A percentile compares a stretch with the other conserved stretches of the same genome.
phyloP scores from a whole-genome alignment of 2,329 filamentous ascomycete genomes.

The Calonectria multiphialidica region DNA sequence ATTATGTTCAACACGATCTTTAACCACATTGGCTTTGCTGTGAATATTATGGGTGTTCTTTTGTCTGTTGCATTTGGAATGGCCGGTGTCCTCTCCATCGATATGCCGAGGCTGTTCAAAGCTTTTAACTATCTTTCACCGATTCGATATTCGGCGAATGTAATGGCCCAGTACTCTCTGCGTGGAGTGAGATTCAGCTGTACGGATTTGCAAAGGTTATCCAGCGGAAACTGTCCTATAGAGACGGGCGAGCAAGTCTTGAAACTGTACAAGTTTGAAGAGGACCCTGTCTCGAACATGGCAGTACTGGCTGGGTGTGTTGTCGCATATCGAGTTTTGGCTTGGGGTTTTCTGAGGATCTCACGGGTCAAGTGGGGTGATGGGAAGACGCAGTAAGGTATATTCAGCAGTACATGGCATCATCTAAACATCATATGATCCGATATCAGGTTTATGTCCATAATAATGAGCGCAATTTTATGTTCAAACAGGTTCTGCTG shows the following conservation, averaged over 20 bases:
- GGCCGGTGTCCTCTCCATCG: slow-evolving; percentile 76
- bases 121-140: slow-evolving; percentile 78
- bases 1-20: slow-evolving; percentile 85
- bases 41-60: slow-evolving; percentile 77
- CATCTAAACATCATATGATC: too few relatives aligned
- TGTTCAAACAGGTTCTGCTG: too few relatives aligned
- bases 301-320: slow-evolving; percentile 65
- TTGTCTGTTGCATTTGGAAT: slow-evolving; percentile 78
- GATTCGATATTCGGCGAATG: slow-evolving; percentile 75
- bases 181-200: slow-evolving; percentile 72
- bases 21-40: slow-evolving; percentile 77
- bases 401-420: too few relatives aligned
- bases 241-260: slow-evolving; percentile 74
- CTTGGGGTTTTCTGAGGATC: slow-evolving; percentile 66
- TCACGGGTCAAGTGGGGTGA: slow-evolving; percentile 38
- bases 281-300: slow-evolving; percentile 70
- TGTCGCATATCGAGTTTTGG: slow-evolving; percentile 73
- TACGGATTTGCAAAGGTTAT: slow-evolving; percentile 50
- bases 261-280: slow-evolving; percentile 73
- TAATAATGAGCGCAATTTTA: too few relatives aligned
- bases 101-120: slow-evolving; percentile 73
- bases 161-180: slow-evolving; percentile 74
- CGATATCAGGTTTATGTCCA: too few relatives aligned
- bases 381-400: too few relatives aligned
- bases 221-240: slow-evolving; percentile 70